phyloP scores from a whole-genome alignment of 2,329 filamentous ascomycete species.

The Erysiphe neolycopersici region DNA sequence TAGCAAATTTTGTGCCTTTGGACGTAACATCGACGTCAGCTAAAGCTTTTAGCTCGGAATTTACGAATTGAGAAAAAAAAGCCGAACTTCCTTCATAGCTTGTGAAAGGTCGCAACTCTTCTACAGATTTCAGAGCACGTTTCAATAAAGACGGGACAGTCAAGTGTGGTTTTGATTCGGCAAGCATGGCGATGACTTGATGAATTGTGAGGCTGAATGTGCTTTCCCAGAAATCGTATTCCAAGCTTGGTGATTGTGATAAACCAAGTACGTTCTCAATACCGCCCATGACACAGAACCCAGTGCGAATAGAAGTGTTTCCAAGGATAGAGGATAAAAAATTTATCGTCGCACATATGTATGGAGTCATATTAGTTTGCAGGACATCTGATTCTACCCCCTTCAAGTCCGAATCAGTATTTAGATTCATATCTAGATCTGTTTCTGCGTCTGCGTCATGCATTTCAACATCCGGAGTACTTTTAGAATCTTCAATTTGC shows the following conservation, averaged over 20 bases:
- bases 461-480: conserved; percentile 41
- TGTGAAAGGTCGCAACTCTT: conserved; percentile 39
- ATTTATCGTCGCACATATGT: conserved; percentile 46
- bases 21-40: conserved; percentile 19
- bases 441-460: conserved; percentile 21
- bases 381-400: background rate
- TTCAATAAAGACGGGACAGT: conserved; percentile 58
- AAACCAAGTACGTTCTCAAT: conserved; percentile 67
- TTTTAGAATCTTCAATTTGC: conserved; percentile 8
- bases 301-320: conserved; percentile 13
- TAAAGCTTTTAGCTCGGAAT: conserved; percentile 14
- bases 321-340: conserved; percentile 30
- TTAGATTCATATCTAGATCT: background rate
- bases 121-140: conserved; percentile 42
- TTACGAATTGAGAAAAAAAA: conserved; percentile 46
- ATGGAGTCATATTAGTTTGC: conserved; percentile 16
- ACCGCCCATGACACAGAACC: conserved; percentile 54
- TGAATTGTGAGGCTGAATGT: conserved; percentile 42
- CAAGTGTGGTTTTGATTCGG: conserved; percentile 56
- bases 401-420: background rate
- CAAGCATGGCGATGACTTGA: conserved; percentile 47
- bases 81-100: conserved; percentile 21
- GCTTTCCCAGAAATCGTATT: conserved; percentile 42
- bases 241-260: conserved; percentile 54
- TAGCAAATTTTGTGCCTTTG: conserved; percentile 51